Base-by-base conservation (phyloP, 1,284 basidiomycete genomes). In the Phaffia rhodozyma region DNA sequence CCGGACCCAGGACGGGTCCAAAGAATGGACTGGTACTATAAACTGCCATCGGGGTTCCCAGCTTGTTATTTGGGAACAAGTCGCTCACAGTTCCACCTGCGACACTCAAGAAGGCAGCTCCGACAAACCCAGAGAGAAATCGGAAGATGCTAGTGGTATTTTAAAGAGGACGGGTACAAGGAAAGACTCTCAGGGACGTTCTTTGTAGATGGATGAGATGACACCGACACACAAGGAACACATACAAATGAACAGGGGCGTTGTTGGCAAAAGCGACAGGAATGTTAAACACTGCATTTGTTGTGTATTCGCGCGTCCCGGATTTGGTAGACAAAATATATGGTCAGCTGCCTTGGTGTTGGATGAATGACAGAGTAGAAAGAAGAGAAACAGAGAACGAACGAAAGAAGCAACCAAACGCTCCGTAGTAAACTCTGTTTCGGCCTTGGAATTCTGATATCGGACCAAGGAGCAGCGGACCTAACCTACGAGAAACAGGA, bases 61-160 rank as follows among this genome's bases (percentile, higher is more conserved):
- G 83, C 21, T 80, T 77, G 0, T 74, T 70, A 67, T 86, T 83
- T 0, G 76, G 72, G 70, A 89, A 91, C 63, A 89, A 72, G 72
- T 91, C 89, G 25, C 83, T 83, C 23, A 91, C 82, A 57, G 83
- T 85, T 2, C 89, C 89, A 0, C 89, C 89, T 0, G 86, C 84
- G 1, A 91, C 88, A 63, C 82, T 85, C 27, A 91, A 75, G 73
- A 91, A 91, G 0, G 87, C 84, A 0, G 85, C 78, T 0, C 87
- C 79, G 5, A 72, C 73, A 30, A 86, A 81, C 0, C 88, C 89
- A 2, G 81, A 82, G 25, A 87, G 68, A 71, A 86, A 87, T 4
- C 86, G 82, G 69, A 87, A 87, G 68, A 85, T 77, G 11, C 38
- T 43, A 34, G 5, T 89, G 75, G 68, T 82, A 82, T 43, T 43